Percentiles rank a stretch among this genome's conserved stretches.
phyloP scores from a whole-genome alignment of 75 land plant species.

The Gnetum montanum region DNA sequence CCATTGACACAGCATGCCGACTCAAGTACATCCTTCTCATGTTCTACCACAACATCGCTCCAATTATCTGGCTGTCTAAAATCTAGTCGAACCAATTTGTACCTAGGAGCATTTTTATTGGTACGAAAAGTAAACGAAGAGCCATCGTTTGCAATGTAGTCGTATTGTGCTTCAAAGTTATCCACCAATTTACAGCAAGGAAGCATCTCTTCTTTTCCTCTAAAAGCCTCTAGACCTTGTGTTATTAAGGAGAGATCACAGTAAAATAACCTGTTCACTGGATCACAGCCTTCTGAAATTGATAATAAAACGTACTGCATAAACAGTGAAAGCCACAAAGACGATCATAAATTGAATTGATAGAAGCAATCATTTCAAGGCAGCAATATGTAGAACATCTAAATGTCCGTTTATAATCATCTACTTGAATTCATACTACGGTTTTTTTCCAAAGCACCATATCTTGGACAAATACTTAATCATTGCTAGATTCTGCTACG shows the following conservation, averaged over 20 bases:
- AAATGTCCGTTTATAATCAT: no score
- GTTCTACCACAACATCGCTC: constrained; percentile 68
- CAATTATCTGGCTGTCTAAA: constrained; percentile 55
- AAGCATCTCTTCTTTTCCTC: constrained; percentile 31
- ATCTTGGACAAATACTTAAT: no score
- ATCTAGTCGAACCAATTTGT: constrained; percentile 74
- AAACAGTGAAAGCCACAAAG: constrained; percentile 6
- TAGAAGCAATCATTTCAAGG: neutral
- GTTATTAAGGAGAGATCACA: constrained; percentile 58
- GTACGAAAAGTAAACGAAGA: constrained; percentile 79
- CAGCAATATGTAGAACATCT: no score
- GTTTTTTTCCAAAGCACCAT: no score
- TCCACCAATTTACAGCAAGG: constrained; percentile 82
- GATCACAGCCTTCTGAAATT: constrained; percentile 74
- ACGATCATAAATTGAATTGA: neutral
- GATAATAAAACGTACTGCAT: constrained; percentile 66
- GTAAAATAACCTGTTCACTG: constrained; percentile 76
- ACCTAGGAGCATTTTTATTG: constrained; percentile 87
- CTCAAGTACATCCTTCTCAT: constrained; percentile 67
- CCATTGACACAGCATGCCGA: constrained; percentile 53
- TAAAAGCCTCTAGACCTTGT: constrained; percentile 54
- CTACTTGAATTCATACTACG: no score
- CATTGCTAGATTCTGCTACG: no score
- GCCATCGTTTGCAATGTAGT: constrained; percentile 75
- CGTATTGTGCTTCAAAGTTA: constrained; percentile 81